Conservation (phyloP, 164 flowering plant genomes). For the Hamamelis virginiana region DNA sequence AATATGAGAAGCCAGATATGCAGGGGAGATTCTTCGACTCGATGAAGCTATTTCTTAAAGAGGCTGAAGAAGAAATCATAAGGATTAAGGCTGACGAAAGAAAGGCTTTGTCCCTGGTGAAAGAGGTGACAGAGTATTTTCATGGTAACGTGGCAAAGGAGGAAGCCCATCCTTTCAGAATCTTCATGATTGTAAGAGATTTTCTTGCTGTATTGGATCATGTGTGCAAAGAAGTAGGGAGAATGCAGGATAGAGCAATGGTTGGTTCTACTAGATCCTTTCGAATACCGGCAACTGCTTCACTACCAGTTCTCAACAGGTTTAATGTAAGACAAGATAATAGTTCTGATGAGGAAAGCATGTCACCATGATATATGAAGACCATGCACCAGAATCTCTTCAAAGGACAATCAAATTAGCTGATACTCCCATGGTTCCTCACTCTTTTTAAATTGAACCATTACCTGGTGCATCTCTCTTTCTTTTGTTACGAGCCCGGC, state of each 20-base stretch:
- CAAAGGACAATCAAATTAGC: neutral
- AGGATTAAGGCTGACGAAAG: slow-evolving; percentile 64
- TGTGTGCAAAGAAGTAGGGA: slow-evolving; percentile 95
- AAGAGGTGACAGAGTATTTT: slow-evolving; percentile 86
- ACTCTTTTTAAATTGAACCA: slow-evolving; percentile 3
- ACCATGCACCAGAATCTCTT: neutral
- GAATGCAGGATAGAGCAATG: slow-evolving; percentile 58
- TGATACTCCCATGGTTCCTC: slow-evolving; percentile 3
- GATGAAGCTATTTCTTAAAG: slow-evolving; percentile 62
- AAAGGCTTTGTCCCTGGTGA: slow-evolving; percentile 65
- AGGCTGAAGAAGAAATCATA: slow-evolving; percentile 69
- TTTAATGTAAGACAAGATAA: slow-evolving; percentile 48
- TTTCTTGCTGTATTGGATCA: slow-evolving; percentile 79
- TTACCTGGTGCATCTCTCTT: neutral
- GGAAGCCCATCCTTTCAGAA: slow-evolving; percentile 91
- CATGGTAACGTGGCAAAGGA: slow-evolving; percentile 90
- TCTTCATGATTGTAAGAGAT: slow-evolving; percentile 92
- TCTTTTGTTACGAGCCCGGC: slow-evolving; percentile 5
- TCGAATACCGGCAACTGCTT: slow-evolving; percentile 66
- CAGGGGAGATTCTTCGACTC: slow-evolving; percentile 69
- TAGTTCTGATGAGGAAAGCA: slow-evolving; percentile 71
- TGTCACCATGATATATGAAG: slow-evolving; percentile 37
- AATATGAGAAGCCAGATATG: slow-evolving; percentile 50
- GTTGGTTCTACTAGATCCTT: slow-evolving; percentile 83
- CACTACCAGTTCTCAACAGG: slow-evolving; percentile 77